phyloP scores from a whole-genome alignment of 2,329 filamentous ascomycete species.

The Rhexocercosporidium sp. region DNA sequence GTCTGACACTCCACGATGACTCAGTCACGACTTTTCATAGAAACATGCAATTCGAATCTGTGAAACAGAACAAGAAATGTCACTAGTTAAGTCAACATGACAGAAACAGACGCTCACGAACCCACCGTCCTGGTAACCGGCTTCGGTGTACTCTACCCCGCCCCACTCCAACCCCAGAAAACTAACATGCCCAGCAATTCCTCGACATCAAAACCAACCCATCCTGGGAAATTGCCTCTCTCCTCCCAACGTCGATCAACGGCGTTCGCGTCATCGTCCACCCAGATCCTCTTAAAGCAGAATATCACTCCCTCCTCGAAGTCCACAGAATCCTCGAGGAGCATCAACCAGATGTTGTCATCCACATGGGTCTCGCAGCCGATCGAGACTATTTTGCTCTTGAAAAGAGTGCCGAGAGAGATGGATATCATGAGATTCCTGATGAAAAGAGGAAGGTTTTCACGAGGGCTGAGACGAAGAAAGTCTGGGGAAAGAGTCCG shows the following conservation, averaged over 20 bases:
- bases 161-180: background rate
- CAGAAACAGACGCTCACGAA: background rate
- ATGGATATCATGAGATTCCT: slow-evolving; percentile 61
- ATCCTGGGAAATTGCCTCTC: slow-evolving; percentile 75
- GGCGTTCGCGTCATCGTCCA: slow-evolving; percentile 57
- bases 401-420: slow-evolving; percentile 70
- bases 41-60: too few species aligned
- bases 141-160: slow-evolving; percentile 56
- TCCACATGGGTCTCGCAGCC: slow-evolving; percentile 80
- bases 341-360: slow-evolving; percentile 62
- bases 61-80: too few species aligned
- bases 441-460: slow-evolving; percentile 67
- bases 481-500: slow-evolving; percentile 41
- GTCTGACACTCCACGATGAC: background rate
- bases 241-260: slow-evolving; percentile 66
- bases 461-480: slow-evolving; percentile 54
- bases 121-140: slow-evolving; percentile 60
- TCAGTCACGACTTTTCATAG: background rate
- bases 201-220: slow-evolving; percentile 63
- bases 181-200: slow-evolving; percentile 22
- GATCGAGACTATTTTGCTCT: slow-evolving; percentile 69
- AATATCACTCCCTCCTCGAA: slow-evolving; percentile 67
- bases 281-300: slow-evolving; percentile 69
- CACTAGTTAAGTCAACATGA: too few species aligned
- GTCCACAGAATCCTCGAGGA: slow-evolving; percentile 57